These are phyloP conservation scores for Aspergillus brunneoviolaceus DNA, from an alignment of 2,329 filamentous ascomycete species.

Conservation along the genomic window DNA sequence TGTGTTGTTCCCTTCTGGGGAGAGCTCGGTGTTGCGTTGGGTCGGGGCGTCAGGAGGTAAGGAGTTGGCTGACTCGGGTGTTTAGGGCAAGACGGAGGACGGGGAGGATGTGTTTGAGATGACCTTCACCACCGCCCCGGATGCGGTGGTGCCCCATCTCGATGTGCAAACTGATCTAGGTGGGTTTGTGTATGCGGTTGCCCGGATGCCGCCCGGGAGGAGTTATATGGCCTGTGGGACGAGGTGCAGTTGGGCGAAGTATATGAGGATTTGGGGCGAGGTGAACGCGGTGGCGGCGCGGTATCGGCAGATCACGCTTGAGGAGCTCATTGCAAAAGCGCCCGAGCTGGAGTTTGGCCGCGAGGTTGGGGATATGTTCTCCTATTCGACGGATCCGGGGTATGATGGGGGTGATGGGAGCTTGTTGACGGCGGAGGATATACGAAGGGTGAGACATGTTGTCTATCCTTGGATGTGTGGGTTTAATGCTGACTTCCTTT, in stretches of 20 bases:
- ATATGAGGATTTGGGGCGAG: conserved; percentile 44
- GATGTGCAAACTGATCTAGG: conserved; percentile 51
- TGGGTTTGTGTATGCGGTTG: conserved; percentile 51
- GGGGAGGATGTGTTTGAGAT: conserved; percentile 44
- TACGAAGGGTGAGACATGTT: conserved; percentile 41
- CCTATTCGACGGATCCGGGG: conserved; percentile 49
- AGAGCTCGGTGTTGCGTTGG: neutral
- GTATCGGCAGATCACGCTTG: conserved; percentile 44
- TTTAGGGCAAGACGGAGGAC: neutral
- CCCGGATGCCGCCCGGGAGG: conserved; percentile 51
- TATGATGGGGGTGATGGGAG: conserved; percentile 50
- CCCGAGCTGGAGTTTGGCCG: conserved; percentile 45
- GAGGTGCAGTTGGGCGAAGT: conserved; percentile 50
- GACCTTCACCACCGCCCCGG: conserved; percentile 47
- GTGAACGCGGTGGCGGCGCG: conserved; percentile 34
- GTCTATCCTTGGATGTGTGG: no score
- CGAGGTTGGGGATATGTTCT: conserved; percentile 50
- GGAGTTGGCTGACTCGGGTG: neutral
- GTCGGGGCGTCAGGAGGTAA: neutral
- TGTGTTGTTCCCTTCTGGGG: conserved; percentile 21
- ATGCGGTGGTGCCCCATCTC: conserved; percentile 46
- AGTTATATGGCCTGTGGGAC: conserved; percentile 52
- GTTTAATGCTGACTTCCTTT: neutral
- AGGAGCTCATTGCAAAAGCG: conserved; percentile 43
- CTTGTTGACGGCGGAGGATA: conserved; percentile 46